A percentile compares a stretch with the other conserved stretches of the same genome.
phyloP scores from a whole-genome alignment of 805 yeast genomes.

The Ogataea angusta region DNA sequence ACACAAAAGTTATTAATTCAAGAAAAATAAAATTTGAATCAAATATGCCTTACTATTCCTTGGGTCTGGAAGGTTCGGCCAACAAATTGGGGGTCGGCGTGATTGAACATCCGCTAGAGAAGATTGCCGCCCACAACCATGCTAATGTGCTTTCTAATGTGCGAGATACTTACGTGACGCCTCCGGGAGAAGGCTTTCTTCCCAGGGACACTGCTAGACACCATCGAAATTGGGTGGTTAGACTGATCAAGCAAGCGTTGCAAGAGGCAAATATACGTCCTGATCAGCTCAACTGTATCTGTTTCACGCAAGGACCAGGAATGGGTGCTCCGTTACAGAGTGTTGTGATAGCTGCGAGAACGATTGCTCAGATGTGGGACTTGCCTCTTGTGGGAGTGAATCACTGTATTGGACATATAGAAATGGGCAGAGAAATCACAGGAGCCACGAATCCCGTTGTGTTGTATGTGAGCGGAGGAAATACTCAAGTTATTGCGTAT shows the following conservation, averaged over 20 bases:
- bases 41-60: slow-evolving; percentile 38
- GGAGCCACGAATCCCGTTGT: slow-evolving; percentile 98
- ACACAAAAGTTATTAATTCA: not conserved
- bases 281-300: slow-evolving; percentile 67
- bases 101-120: slow-evolving; percentile 69
- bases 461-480: slow-evolving; percentile 95
- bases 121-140: slow-evolving; percentile 49
- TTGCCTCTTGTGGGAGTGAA: slow-evolving; percentile 91
- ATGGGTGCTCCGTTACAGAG: slow-evolving; percentile 98
- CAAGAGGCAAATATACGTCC: slow-evolving; percentile 52
- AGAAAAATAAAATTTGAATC: slow-evolving; percentile 1
- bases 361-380: slow-evolving; percentile 74
- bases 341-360: slow-evolving; percentile 89
- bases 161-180: slow-evolving; percentile 91
- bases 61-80: slow-evolving; percentile 97
- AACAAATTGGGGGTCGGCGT: slow-evolving; percentile 95
- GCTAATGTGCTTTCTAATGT: slow-evolving; percentile 84
- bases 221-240: slow-evolving; percentile 90
- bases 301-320: slow-evolving; percentile 98
- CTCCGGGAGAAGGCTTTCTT: slow-evolving; percentile 97
- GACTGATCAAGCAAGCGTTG: slow-evolving; percentile 67
- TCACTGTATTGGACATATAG: slow-evolving; percentile 97
- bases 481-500: slow-evolving; percentile 96
- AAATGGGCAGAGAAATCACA: slow-evolving; percentile 98
- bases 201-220: slow-evolving; percentile 97